Conservation (phyloP, 2,329 filamentous ascomycete species). For the Thermothelomyces thermophilus region DNA sequence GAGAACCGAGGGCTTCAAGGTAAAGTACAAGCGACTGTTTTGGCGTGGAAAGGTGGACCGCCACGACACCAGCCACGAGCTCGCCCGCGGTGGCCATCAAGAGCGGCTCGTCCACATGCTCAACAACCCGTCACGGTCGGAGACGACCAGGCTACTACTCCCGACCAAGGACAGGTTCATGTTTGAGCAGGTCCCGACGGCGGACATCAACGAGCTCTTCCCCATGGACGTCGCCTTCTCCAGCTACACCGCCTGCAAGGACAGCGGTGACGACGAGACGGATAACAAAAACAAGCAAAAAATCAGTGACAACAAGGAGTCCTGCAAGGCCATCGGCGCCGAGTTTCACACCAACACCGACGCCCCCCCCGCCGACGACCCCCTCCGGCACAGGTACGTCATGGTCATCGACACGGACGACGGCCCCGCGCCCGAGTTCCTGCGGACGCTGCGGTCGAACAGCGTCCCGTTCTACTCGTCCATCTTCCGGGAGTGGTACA, state of each 20-base stretch:
- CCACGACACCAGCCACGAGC: conserved; percentile 44
- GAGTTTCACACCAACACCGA: conserved; percentile 43
- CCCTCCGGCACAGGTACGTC: conserved; percentile 63
- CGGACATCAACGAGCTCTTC: conserved; percentile 47
- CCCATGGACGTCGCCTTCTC: conserved; percentile 54
- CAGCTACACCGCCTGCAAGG: conserved; percentile 50
- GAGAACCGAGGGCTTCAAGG: conserved; percentile 45
- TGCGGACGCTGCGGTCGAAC: conserved; percentile 58
- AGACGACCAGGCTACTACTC: conserved; percentile 51
- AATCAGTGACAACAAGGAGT: conserved; percentile 1
- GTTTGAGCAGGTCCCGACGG: conserved; percentile 49
- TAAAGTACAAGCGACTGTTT: conserved; percentile 60
- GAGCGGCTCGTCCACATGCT: conserved; percentile 65
- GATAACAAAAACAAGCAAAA: conserved; percentile 8
- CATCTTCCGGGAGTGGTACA: conserved; percentile 74
- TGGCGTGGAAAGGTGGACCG: conserved; percentile 64
- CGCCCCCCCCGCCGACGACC: conserved; percentile 29
- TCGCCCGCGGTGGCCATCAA: conserved; percentile 61
- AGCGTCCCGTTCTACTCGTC: conserved; percentile 65
- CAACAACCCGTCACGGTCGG: conserved; percentile 48
- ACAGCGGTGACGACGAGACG: conserved; percentile 15
- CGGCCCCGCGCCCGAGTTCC: conserved; percentile 53
- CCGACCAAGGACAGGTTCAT: conserved; percentile 40
- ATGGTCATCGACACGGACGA: conserved; percentile 66
- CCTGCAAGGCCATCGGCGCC: conserved; percentile 40